Base-by-base conservation (phyloP, 2,329 filamentous ascomycete species). In the Fusarium compactum region DNA sequence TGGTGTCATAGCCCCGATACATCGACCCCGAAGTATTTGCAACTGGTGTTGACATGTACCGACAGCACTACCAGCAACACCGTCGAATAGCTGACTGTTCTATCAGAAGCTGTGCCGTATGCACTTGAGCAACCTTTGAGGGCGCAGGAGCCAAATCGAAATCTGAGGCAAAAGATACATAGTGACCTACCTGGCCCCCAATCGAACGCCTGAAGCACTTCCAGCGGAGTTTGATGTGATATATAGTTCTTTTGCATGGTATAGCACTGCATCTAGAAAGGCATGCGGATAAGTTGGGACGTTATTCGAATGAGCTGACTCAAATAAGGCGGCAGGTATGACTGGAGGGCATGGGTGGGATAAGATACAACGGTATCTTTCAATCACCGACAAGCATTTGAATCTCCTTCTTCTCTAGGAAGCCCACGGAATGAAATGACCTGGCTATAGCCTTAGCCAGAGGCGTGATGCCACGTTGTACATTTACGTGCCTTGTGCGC, bases 401-500 rank as follows among this genome's bases (percentile, higher is more conserved):
- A 47, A 58, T 60, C 47, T 55, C 58, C 51, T 59, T 69, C 52
- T 62, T 40, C 56, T 56, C 57, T 58, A 47, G 43, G 65, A 60
- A 62, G 65, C 51, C 44, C 50, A 71, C 58, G 57, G 68, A 64
- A 72, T 58, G 48, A 34, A 68, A 61, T 63, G 64, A 7, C 60
- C 63, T 46, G 52, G 66, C 63, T 68, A 57, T 51, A 57, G 32
- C 29, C 45, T 64, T 45, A 50, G 24, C 62, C 62, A 67, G 64
- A 56, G 62, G 50, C 48, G 44, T 46, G 44, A 38, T 74, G 77
- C 74, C 77, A 78, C 77, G 76, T 78, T 71, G 72, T 70, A 53
- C 69, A 48, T 53, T 56, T 51, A 51, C 65, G 54, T 73, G 63
- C 55, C 57, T 74, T 65, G 53, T 66, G 56, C 46, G 61, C 63